Percentiles rank a stretch among this genome's conserved stretches.
Evolutionary conservation across 441 rosid species (phyloP).

Genomic region (Jatropha podagrica): DNA sequence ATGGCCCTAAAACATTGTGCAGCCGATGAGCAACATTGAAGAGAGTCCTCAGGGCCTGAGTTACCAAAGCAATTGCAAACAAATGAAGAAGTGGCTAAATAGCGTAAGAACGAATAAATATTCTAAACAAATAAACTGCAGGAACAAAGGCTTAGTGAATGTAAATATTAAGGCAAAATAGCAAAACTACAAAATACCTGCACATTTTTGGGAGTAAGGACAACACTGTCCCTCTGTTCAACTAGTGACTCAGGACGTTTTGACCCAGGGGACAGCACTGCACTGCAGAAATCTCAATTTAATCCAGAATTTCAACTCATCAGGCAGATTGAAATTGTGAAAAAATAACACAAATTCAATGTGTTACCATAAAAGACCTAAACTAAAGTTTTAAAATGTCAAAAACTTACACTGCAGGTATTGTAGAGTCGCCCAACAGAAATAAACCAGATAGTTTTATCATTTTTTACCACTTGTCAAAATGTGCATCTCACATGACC

Average conservation of each 20-base stretch:
- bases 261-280: slow-evolving; percentile 73
- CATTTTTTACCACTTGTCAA: background rate
- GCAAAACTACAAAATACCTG: slow-evolving; percentile 54
- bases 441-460: background rate
- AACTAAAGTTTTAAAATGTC: background rate
- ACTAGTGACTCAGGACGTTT: slow-evolving; percentile 71
- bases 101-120: background rate
- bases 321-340: slow-evolving; percentile 9
- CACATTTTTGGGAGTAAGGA: slow-evolving; percentile 95
- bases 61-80: slow-evolving; percentile 32
- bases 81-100: slow-evolving; percentile 24
- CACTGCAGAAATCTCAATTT: slow-evolving; percentile 60
- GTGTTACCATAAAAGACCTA: slow-evolving; percentile 1
- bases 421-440: background rate
- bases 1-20: slow-evolving; percentile 95
- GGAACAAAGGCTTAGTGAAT: slow-evolving; percentile 7
- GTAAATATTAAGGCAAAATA: slow-evolving; percentile 6
- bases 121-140: background rate
- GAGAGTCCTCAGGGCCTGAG: slow-evolving; percentile 93
- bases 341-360: background rate
- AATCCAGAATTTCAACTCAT: slow-evolving; percentile 28
- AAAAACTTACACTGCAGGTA: background rate
- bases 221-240: slow-evolving; percentile 76
- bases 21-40: slow-evolving; percentile 95
- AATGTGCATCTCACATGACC: background rate